Percentiles rank a stretch among this genome's conserved stretches.
Evolutionary conservation across 257 asterid species (phyloP).

Genomic region (Solanum virginianum): DNA sequence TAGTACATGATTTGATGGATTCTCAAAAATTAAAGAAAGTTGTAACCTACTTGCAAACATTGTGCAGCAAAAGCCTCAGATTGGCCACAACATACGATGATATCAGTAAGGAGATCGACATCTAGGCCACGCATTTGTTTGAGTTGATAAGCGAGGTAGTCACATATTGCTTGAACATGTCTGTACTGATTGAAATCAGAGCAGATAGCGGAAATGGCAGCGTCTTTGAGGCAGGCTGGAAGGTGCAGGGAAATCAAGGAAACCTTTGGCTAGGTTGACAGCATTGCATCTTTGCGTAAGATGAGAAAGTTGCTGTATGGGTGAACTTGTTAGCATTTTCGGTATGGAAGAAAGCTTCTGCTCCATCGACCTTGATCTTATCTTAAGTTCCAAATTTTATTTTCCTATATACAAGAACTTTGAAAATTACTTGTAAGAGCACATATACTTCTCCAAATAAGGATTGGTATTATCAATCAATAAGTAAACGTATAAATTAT

Average conservation of each 20-base stretch:
- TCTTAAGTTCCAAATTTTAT: background rate
- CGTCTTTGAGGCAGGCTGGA: slow-evolving; percentile 30
- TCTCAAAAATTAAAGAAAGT: background rate
- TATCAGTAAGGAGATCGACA: slow-evolving; percentile 50
- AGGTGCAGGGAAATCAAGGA: slow-evolving; percentile 86
- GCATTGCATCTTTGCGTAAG: slow-evolving; percentile 78
- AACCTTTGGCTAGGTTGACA: slow-evolving; percentile 82
- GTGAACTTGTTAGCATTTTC: slow-evolving; percentile 42
- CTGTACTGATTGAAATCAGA: slow-evolving; percentile 93
- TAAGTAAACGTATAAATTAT: too few relatives aligned
- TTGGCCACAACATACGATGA: slow-evolving; percentile 86
- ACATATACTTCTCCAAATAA: too few relatives aligned
- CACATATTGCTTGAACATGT: slow-evolving; percentile 79
- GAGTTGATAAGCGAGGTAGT: slow-evolving; percentile 42
- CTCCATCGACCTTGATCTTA: slow-evolving; percentile 17
- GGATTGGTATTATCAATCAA: too few relatives aligned
- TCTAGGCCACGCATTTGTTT: slow-evolving; percentile 48
- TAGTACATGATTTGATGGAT: background rate
- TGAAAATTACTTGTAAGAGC: too few relatives aligned
- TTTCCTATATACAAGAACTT: background rate
- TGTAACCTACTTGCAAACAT: slow-evolving; percentile 52
- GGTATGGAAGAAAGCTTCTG: slow-evolving; percentile 57
- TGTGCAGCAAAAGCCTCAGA: slow-evolving; percentile 90
- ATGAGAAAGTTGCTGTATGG: slow-evolving; percentile 58
- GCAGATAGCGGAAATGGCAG: slow-evolving; percentile 69